These are phyloP conservation scores for Phytophthora ohioensis DNA, from an alignment of 352 stramenopile species.

Conservation along the genomic window DNA sequence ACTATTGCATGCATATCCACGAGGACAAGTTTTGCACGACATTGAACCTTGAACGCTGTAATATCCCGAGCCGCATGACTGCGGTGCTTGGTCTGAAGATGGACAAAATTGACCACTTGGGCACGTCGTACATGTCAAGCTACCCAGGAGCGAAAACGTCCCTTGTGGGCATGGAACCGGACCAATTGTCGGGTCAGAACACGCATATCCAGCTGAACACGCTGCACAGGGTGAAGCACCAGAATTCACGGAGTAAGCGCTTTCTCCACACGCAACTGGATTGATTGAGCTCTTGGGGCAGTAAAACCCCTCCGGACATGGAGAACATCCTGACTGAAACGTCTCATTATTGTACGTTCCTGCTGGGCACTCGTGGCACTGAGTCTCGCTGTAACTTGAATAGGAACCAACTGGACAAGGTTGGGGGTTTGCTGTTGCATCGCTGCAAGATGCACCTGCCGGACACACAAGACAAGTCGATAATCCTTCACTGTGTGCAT, in stretches of 20 bases:
- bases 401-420: constrained; percentile 68
- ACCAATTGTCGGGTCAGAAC: constrained; percentile 29
- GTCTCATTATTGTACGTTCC: constrained; percentile 47
- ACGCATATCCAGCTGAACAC: constrained; percentile 46
- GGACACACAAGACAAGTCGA: constrained; percentile 52
- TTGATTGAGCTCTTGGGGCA: constrained; percentile 44
- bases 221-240: constrained; percentile 40
- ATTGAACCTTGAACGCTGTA: constrained; percentile 35
- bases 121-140: constrained; percentile 23
- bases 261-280: constrained; percentile 43
- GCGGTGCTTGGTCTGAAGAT: constrained; percentile 20
- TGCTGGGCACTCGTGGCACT: constrained; percentile 59
- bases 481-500: constrained; percentile 45
- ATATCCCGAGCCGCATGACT: constrained; percentile 29
- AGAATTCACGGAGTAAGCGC: constrained; percentile 49
- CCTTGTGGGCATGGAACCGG: constrained; percentile 32
- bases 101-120: constrained; percentile 37
- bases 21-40: constrained; percentile 44
- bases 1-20: constrained; percentile 41
- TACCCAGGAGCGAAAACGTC: constrained; percentile 35
- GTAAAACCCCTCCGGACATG: constrained; percentile 60
- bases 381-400: constrained; percentile 37
- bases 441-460: constrained; percentile 43
- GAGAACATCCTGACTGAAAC: constrained; percentile 41
- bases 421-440: constrained; percentile 18